These are phyloP conservation scores for Canavalia gladiata DNA, from an alignment of 306 rosid genomes.

Conservation along the genomic window DNA sequence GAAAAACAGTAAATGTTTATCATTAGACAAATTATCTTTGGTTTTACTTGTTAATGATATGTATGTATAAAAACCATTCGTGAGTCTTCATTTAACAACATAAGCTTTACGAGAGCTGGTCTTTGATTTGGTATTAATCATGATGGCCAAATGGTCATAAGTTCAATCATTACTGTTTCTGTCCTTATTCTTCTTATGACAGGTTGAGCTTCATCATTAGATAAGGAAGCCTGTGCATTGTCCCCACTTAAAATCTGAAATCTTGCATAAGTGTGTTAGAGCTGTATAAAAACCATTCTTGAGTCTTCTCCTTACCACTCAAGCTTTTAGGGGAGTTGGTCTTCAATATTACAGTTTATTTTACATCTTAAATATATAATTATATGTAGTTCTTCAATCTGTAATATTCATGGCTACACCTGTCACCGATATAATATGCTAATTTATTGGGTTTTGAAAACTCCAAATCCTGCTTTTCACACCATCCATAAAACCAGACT, in stretches of 20 bases:
- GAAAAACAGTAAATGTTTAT: slow-evolving; percentile 13
- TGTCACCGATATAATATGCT: slow-evolving; percentile 20
- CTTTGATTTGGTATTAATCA: slow-evolving; percentile 22
- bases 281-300: slow-evolving; percentile 16
- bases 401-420: slow-evolving; percentile 26
- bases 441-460: slow-evolving; percentile 23
- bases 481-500: slow-evolving; percentile 7
- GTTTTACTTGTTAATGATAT: slow-evolving; percentile 19
- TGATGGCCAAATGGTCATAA: neutral
- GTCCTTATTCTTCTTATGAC: neutral
- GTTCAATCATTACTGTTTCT: neutral
- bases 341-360: slow-evolving; percentile 25
- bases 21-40: slow-evolving; percentile 4
- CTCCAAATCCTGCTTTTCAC: slow-evolving; percentile 26
- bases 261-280: neutral
- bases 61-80: slow-evolving; percentile 2
- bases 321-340: slow-evolving; percentile 22
- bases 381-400: neutral
- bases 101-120: slow-evolving; percentile 4
- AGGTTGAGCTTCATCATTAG: neutral
- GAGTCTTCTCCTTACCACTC: slow-evolving; percentile 5
- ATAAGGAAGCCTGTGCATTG: neutral
- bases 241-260: slow-evolving; percentile 4
- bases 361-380: slow-evolving; percentile 24
- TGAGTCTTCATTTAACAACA: neutral